Percentiles rank a stretch among this genome's conserved stretches.
Conservation (phyloP, 2,329 filamentous ascomycete genomes). For the Pseudocercospora fuligena region DNA sequence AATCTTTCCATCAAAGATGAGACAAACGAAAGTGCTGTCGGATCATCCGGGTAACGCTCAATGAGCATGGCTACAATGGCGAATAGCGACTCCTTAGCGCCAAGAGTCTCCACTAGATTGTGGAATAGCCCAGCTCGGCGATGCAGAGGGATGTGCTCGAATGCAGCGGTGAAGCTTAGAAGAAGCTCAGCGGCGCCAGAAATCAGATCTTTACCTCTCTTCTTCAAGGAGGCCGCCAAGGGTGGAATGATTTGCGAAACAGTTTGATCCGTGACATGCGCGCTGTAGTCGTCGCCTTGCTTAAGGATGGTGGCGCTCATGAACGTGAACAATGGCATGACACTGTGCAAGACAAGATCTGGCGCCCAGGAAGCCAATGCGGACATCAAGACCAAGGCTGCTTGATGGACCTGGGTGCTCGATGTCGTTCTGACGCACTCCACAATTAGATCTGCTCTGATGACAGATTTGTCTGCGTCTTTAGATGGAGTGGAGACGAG, state of each 20-base stretch:
- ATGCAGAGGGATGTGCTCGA: slow-evolving; percentile 91
- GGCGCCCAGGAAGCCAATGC: slow-evolving; percentile 85
- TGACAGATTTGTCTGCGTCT: slow-evolving; percentile 73
- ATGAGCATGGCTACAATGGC: slow-evolving; percentile 86
- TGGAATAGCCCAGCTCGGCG: slow-evolving; percentile 81
- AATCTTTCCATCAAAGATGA: slow-evolving; percentile 75
- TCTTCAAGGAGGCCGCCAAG: slow-evolving; percentile 81
- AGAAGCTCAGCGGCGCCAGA: slow-evolving; percentile 85
- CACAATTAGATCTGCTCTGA: slow-evolving; percentile 88
- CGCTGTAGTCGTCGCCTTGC: slow-evolving; percentile 95
- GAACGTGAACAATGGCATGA: slow-evolving; percentile 99
- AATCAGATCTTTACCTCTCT: slow-evolving; percentile 75
- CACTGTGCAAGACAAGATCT: slow-evolving; percentile 89
- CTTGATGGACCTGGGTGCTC: slow-evolving; percentile 92
- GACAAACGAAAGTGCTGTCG: slow-evolving; percentile 75
- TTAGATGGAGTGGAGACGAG: slow-evolving; percentile 58
- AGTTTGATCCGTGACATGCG: slow-evolving; percentile 91
- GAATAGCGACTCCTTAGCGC: slow-evolving; percentile 83
- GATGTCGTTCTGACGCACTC: slow-evolving; percentile 91
- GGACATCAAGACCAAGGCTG: slow-evolving; percentile 84
- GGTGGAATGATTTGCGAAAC: slow-evolving; percentile 94
- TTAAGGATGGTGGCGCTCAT: slow-evolving; percentile 91
- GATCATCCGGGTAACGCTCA: slow-evolving; percentile 83
- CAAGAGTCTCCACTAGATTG: slow-evolving; percentile 82
- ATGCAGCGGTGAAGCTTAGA: slow-evolving; percentile 94